phyloP scores from a whole-genome alignment of 108 stramenopile genomes.

The Epithemia pelagica region DNA sequence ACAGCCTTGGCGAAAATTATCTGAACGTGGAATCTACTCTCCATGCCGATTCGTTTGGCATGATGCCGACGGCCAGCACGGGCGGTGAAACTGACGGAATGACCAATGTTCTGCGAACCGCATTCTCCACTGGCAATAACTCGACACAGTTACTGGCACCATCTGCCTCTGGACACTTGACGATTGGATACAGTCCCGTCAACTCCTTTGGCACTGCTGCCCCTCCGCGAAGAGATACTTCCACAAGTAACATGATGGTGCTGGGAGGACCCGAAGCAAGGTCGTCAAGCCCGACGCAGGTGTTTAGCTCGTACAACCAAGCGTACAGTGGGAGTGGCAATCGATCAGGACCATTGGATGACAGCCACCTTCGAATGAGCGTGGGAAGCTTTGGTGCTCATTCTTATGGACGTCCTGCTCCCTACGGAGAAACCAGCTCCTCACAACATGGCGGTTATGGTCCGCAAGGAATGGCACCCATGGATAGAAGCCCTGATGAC shows the following conservation, averaged over 20 bases:
- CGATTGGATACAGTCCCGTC: slow-evolving; percentile 46
- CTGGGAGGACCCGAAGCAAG: slow-evolving; percentile 24
- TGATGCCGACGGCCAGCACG: slow-evolving; percentile 25
- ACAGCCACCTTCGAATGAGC: slow-evolving; percentile 25
- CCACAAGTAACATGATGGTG: slow-evolving; percentile 23
- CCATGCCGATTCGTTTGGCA: slow-evolving; percentile 51
- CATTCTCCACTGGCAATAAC: slow-evolving; percentile 19
- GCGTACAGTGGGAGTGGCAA: slow-evolving; percentile 25
- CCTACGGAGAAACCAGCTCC: slow-evolving; percentile 3
- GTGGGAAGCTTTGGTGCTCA: slow-evolving; percentile 10
- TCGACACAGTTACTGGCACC: slow-evolving; percentile 25
- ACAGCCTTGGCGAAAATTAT: slow-evolving; percentile 50
- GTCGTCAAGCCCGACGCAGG: slow-evolving; percentile 39
- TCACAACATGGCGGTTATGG: not conserved
- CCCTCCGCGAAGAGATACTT: slow-evolving; percentile 10
- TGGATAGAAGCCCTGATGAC: slow-evolving; percentile 8
- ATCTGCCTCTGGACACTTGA: slow-evolving; percentile 21
- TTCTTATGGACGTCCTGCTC: slow-evolving; percentile 2
- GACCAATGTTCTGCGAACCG: slow-evolving; percentile 10
- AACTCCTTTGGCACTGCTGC: slow-evolving; percentile 44
- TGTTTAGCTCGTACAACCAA: slow-evolving; percentile 31
- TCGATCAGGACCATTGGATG: slow-evolving; percentile 19
- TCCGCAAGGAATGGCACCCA: not conserved
- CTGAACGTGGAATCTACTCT: slow-evolving; percentile 57
- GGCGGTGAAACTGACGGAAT: slow-evolving; percentile 15